These are phyloP conservation scores for Rhizoclosmatium sp. DNA, from an alignment of 192 early-diverging fungal species.

Conservation along the genomic window DNA sequence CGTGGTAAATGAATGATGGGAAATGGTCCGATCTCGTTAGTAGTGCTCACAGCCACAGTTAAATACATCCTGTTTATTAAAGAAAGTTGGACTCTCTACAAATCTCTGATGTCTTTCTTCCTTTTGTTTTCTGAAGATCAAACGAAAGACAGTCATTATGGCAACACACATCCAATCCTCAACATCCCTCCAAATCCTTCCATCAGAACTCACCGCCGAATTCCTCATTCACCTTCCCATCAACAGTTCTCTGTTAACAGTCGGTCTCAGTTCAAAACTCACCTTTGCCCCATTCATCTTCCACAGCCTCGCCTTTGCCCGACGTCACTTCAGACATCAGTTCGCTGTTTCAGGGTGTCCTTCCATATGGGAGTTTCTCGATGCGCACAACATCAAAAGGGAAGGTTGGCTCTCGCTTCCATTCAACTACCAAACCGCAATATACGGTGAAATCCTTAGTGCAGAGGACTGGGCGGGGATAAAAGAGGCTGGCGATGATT, in stretches of 20 bases:
- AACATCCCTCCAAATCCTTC: background rate
- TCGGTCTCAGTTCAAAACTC: background rate
- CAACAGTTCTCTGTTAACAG: background rate
- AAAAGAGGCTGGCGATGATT: background rate
- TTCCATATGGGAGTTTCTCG: background rate
- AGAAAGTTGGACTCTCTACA: too few species aligned
- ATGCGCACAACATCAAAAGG: background rate
- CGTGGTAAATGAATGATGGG: too few species aligned
- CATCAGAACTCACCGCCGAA: background rate
- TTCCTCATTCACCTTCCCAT: background rate
- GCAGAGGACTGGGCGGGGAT: background rate
- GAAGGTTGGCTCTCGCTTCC: background rate
- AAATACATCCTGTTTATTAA: too few species aligned
- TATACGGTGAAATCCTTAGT: background rate
- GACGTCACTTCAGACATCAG: background rate
- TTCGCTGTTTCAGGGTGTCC: background rate
- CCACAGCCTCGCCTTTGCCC: background rate
- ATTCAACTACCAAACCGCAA: conserved; percentile 3
- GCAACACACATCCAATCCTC: too few species aligned
- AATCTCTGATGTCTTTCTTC: too few species aligned
- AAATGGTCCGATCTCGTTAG: too few species aligned
- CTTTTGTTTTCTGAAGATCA: too few species aligned
- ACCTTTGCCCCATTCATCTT: background rate
- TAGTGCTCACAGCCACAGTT: too few species aligned
- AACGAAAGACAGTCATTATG: too few species aligned